Evolutionary conservation across 768 basidiomycete genomes (phyloP).

Genomic region (Porphyrellus cyaneotinctus): DNA sequence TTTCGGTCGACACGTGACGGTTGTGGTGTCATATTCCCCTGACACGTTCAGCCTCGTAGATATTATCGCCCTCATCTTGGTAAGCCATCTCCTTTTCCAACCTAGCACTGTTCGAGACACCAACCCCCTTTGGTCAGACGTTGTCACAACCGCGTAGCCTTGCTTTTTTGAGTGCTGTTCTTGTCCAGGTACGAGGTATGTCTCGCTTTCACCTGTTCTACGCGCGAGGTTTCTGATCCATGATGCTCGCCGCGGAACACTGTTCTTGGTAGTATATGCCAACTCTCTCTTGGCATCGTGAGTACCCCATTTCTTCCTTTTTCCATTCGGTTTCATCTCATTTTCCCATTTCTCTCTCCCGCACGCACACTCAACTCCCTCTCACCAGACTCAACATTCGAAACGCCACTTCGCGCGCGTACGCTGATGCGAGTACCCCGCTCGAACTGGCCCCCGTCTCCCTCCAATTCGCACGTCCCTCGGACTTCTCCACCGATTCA

Average conservation of each 20-base stretch:
- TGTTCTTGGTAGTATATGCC: constrained; percentile 23
- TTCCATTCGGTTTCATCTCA: too few species aligned
- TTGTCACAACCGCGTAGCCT: constrained; percentile 17
- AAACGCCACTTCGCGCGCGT: constrained; percentile 15
- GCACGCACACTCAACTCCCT: background rate
- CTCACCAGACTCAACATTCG: constrained; percentile 22
- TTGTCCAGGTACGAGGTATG: constrained; percentile 27
- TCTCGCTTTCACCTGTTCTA: background rate
- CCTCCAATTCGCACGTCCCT: constrained; percentile 23
- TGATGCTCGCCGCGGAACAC: background rate
- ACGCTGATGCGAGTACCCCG: background rate
- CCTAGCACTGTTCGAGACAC: background rate
- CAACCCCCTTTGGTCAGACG: constrained; percentile 4
- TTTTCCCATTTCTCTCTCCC: too few species aligned
- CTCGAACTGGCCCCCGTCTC: constrained; percentile 17
- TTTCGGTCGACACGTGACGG: background rate
- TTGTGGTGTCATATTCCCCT: background rate
- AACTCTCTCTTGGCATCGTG: constrained; percentile 30
- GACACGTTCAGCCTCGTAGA: constrained; percentile 20
- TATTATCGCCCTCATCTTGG: constrained; percentile 23
- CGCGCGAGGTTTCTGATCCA: background rate
- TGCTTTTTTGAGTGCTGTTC: constrained; percentile 18
- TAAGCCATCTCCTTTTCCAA: constrained; percentile 1
- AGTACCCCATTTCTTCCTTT: background rate
- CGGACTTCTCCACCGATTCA: constrained; percentile 6